Evolutionary conservation across 306 rosid genomes (phyloP).

Genomic region (Styphnolobium japonicum): DNA sequence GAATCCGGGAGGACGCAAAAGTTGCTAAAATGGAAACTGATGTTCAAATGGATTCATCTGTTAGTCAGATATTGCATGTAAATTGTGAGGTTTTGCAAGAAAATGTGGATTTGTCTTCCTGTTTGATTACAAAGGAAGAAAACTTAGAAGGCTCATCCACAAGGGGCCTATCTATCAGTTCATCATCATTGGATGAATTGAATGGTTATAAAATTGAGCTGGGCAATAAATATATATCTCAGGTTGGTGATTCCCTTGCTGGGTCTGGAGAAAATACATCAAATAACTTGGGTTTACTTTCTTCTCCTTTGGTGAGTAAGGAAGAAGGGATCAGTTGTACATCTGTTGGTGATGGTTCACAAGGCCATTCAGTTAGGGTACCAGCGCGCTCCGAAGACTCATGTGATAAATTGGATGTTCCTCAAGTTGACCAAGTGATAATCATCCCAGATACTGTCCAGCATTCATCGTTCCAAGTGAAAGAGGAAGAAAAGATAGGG

Average conservation of each 20-base stretch:
- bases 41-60: conserved; percentile 28
- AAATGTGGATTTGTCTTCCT: conserved; percentile 12
- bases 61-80: conserved; percentile 3
- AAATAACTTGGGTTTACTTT: conserved; percentile 9
- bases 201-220: conserved; percentile 5
- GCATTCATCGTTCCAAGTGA: conserved; percentile 4
- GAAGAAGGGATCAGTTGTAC: conserved; percentile 1
- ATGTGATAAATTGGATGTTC: conserved; percentile 17
- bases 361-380: neutral
- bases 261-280: conserved; percentile 18
- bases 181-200: conserved; percentile 6
- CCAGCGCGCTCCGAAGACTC: neutral
- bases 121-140: neutral
- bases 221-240: neutral
- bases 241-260: neutral
- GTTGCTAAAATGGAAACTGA: conserved; percentile 21
- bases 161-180: neutral
- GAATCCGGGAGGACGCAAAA: conserved; percentile 26
- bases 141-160: neutral
- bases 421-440: conserved; percentile 6
- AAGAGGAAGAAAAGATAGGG: conserved; percentile 28
- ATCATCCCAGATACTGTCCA: conserved; percentile 2
- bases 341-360: conserved; percentile 16
- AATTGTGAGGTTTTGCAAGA: neutral
- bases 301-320: conserved; percentile 1